These are phyloP conservation scores for Leptodermis oblonga DNA, from an alignment of 257 asterid genomes.

Conservation along the genomic window DNA sequence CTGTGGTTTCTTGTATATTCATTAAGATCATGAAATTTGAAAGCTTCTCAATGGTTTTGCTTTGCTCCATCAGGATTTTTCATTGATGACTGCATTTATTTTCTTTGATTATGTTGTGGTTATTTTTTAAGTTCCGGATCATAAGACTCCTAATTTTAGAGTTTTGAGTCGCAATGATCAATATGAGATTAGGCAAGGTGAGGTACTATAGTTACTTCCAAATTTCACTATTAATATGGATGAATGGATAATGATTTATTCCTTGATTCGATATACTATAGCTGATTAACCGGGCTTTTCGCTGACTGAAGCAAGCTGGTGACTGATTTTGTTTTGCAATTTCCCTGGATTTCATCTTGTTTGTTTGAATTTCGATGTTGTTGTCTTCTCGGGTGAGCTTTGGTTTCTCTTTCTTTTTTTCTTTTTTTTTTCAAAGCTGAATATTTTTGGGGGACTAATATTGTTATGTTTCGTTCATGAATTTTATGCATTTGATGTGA, in stretches of 20 bases:
- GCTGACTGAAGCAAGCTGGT: too few species aligned
- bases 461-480: too few species aligned
- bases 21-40: background rate
- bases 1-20: background rate
- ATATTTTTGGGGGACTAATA: too few species aligned
- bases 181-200: slow-evolving; percentile 80
- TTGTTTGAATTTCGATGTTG: too few species aligned
- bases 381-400: too few species aligned
- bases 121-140: slow-evolving; percentile 56
- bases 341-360: too few species aligned
- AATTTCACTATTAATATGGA: background rate
- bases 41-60: background rate
- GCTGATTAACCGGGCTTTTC: background rate
- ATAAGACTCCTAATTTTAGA: slow-evolving; percentile 74
- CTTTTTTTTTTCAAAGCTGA: too few species aligned
- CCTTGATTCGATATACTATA: background rate
- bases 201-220: slow-evolving; percentile 39
- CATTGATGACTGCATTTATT: background rate
- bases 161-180: slow-evolving; percentile 47
- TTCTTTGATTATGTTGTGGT: background rate
- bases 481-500: too few species aligned
- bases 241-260: background rate
- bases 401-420: too few species aligned
- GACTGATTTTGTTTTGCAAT: too few species aligned
- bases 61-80: background rate